Evolutionary conservation across 2,329 filamentous ascomycete species (phyloP).

Genomic region (Trematosphaeria pertusa): DNA sequence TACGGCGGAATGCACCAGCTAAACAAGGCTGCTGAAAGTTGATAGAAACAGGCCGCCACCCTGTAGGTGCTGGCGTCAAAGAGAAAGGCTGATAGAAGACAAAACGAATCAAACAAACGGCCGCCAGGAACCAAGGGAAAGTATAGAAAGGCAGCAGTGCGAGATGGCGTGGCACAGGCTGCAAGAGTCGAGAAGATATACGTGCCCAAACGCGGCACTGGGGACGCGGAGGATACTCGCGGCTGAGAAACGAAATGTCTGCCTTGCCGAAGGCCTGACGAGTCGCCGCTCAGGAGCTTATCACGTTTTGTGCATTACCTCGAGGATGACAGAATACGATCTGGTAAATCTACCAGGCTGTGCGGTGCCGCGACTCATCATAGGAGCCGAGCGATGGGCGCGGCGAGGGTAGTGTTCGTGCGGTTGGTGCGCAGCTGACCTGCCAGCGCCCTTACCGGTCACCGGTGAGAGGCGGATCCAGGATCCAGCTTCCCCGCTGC

Average conservation of each 20-base stretch:
- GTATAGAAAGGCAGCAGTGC: conserved; percentile 4
- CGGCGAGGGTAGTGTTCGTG: neutral
- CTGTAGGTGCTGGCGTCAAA: too few species aligned
- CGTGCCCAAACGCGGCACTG: neutral
- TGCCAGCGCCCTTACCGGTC: too few species aligned
- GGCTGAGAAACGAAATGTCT: conserved; percentile 19
- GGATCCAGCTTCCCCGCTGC: too few species aligned
- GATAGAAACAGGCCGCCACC: too few species aligned
- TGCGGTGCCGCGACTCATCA: conserved; percentile 15
- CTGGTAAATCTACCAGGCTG: conserved; percentile 18
- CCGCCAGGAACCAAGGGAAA: conserved; percentile 7
- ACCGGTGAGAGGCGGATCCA: too few species aligned
- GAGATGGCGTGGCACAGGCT: conserved; percentile 2
- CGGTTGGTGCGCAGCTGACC: too few species aligned
- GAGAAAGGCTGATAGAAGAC: neutral
- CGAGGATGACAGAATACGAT: conserved; percentile 19
- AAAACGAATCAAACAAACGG: neutral
- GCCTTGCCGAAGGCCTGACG: conserved; percentile 18
- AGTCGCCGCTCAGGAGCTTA: conserved; percentile 19
- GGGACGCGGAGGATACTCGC: conserved; percentile 11
- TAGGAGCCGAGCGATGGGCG: too few species aligned
- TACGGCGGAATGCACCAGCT: too few species aligned
- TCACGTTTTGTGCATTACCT: conserved; percentile 17
- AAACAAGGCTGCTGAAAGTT: too few species aligned
- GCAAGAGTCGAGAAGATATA: conserved; percentile 17